A percentile compares a stretch with the other conserved stretches of the same genome.
Conservation (phyloP, 1,284 basidiomycete genomes). For the Papiliotrema flavescens region DNA sequence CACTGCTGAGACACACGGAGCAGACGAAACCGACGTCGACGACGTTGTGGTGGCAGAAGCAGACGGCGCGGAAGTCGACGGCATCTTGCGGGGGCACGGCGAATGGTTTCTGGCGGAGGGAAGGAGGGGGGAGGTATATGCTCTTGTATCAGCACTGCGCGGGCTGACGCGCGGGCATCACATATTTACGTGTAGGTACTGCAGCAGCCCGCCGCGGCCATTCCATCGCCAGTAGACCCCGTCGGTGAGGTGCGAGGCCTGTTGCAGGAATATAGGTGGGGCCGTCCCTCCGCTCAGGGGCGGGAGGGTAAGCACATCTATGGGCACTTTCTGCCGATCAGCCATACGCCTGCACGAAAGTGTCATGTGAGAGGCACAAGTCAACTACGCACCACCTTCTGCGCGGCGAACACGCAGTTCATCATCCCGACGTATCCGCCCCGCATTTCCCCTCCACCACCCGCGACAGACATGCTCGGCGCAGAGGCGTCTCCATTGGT, state of each 20-base stretch:
- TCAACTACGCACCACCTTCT: slow-evolving; percentile 67
- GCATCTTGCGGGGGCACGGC: slow-evolving; percentile 88
- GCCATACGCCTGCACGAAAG: background rate
- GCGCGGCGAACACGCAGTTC: slow-evolving; percentile 99
- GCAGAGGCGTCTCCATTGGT: slow-evolving; percentile 5
- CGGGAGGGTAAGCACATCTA: slow-evolving; percentile 91
- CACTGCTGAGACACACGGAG: slow-evolving; percentile 90
- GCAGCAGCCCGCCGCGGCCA: slow-evolving; percentile 68
- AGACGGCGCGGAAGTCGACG: slow-evolving; percentile 94
- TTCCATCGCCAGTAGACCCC: slow-evolving; percentile 84
- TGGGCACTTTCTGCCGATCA: slow-evolving; percentile 74
- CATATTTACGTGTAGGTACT: slow-evolving; percentile 72
- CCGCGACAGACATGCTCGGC: slow-evolving; percentile 51
- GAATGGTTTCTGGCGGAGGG: slow-evolving; percentile 67
- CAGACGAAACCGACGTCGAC: slow-evolving; percentile 98
- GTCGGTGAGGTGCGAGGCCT: slow-evolving; percentile 90
- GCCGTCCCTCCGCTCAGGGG: slow-evolving; percentile 65
- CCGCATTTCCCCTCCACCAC: slow-evolving; percentile 29
- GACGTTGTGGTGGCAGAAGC: slow-evolving; percentile 97
- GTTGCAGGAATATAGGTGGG: slow-evolving; percentile 80
- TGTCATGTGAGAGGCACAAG: slow-evolving; percentile 26
- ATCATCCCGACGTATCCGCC: slow-evolving; percentile 77
- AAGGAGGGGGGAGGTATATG: slow-evolving; percentile 80
- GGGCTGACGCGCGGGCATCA: background rate
- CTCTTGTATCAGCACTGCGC: slow-evolving; percentile 56